phyloP scores from a whole-genome alignment of 768 basidiomycete genomes.

The Tricholoma saponaceum region DNA sequence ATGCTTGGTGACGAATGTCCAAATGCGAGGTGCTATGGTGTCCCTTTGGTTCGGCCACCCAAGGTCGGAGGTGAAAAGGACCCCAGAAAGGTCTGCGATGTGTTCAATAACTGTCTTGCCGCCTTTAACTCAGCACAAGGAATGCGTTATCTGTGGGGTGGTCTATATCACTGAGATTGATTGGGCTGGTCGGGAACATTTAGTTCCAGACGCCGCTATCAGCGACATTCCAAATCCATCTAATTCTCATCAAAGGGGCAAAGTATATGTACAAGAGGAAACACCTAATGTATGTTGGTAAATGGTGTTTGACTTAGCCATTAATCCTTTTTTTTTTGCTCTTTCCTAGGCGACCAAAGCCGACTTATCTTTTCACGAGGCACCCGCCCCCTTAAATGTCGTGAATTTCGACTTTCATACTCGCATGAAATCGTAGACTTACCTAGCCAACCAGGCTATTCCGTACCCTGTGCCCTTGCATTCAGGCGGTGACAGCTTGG shows the following conservation, averaged over 20 bases:
- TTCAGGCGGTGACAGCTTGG: not conserved
- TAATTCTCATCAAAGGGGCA: not conserved
- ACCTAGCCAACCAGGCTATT: not conserved
- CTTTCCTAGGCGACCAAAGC: not conserved
- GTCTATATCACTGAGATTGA: slow-evolving; percentile 55
- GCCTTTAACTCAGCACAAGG: slow-evolving; percentile 35
- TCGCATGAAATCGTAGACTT: not conserved
- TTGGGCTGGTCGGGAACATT: slow-evolving; percentile 42
- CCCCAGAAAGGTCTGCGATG: slow-evolving; percentile 54
- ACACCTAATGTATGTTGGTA: slow-evolving; percentile 3
- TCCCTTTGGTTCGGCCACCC: slow-evolving; percentile 82
- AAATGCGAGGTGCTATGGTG: slow-evolving; percentile 62
- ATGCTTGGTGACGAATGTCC: slow-evolving; percentile 89
- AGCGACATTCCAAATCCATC: not conserved
- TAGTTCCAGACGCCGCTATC: slow-evolving; percentile 26
- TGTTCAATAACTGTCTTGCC: not conserved
- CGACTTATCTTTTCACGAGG: not conserved
- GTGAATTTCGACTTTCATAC: not conserved
- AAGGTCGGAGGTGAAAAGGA: slow-evolving; percentile 56
- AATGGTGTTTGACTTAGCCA: not conserved
- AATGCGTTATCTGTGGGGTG: slow-evolving; percentile 72
- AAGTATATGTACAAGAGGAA: slow-evolving; percentile 2
- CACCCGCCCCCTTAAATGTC: not conserved
- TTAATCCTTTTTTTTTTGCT: not conserved
- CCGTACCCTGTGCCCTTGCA: not conserved